Percentiles rank a stretch among this genome's conserved stretches.
Evolutionary conservation across 257 asterid genomes (phyloP).

Genomic region (Przewalskia tangutica): DNA sequence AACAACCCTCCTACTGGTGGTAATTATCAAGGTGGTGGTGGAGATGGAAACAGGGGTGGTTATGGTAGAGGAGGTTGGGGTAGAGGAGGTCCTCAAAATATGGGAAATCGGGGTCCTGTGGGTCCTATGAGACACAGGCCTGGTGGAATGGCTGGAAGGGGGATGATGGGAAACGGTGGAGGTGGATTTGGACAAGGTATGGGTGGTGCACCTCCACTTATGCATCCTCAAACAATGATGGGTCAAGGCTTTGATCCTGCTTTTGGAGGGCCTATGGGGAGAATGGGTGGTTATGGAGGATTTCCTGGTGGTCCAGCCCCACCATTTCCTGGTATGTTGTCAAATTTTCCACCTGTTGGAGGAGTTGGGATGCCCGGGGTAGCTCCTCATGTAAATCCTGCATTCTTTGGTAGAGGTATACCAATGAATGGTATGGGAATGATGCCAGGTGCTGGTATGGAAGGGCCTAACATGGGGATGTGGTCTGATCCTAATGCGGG

Average conservation of each 20-base stretch:
- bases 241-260: conserved; percentile 89
- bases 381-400: conserved; percentile 97
- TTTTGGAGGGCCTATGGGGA: conserved; percentile 87
- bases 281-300: conserved; percentile 81
- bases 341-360: conserved; percentile 72
- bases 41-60: conserved; percentile 31
- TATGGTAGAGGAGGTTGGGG: conserved; percentile 92
- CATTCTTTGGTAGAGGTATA: conserved; percentile 92
- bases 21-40: conserved; percentile 25
- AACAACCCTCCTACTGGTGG: conserved; percentile 34
- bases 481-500: conserved; percentile 76
- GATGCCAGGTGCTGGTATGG: conserved; percentile 75
- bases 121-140: conserved; percentile 40
- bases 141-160: conserved; percentile 69
- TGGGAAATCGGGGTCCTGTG: conserved; percentile 30
- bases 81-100: conserved; percentile 29
- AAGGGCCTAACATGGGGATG: conserved; percentile 79
- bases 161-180: conserved; percentile 48
- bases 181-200: conserved; percentile 72
- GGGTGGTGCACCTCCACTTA: conserved; percentile 61
- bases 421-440: conserved; percentile 81
- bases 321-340: conserved; percentile 62
- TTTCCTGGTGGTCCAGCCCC: conserved; percentile 67
- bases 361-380: conserved; percentile 81
- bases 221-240: conserved; percentile 92